Conservation (phyloP, 2,329 filamentous ascomycete genomes). For the Alternaria dauci region DNA sequence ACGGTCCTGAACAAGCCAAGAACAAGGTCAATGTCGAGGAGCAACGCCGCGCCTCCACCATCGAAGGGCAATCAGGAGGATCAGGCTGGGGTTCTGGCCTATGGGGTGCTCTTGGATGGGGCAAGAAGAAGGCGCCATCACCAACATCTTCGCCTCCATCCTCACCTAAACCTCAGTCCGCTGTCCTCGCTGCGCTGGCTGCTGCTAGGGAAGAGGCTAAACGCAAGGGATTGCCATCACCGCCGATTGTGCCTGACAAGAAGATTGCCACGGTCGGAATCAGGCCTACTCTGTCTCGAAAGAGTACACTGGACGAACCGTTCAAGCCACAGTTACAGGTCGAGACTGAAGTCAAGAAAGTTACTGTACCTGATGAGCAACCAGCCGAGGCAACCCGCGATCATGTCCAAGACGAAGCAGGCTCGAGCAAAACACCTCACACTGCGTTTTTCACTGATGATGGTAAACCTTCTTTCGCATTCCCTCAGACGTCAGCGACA, state of each 20-base stretch:
- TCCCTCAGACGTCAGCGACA: neutral
- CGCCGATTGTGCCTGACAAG: slow-evolving; percentile 8
- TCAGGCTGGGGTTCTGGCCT: slow-evolving; percentile 39
- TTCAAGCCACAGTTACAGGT: slow-evolving; percentile 9
- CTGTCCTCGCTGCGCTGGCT: slow-evolving; percentile 18
- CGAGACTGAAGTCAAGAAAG: slow-evolving; percentile 5
- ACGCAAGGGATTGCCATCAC: slow-evolving; percentile 4
- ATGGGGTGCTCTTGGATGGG: slow-evolving; percentile 45
- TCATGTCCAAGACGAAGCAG: neutral
- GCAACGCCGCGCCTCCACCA: slow-evolving; percentile 7
- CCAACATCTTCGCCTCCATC: slow-evolving; percentile 18
- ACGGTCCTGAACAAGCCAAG: slow-evolving; percentile 7
- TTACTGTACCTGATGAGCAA: neutral
- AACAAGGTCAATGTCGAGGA: slow-evolving; percentile 8
- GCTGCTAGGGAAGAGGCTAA: slow-evolving; percentile 15
- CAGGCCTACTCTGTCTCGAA: neutral
- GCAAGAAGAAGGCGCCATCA: slow-evolving; percentile 36
- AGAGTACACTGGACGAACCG: neutral
- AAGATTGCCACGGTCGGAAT: slow-evolving; percentile 11
- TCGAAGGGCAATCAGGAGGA: slow-evolving; percentile 17
- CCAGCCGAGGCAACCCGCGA: neutral
- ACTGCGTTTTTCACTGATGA: slow-evolving; percentile 12
- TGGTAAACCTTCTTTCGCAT: slow-evolving; percentile 10
- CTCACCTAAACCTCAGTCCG: slow-evolving; percentile 17
- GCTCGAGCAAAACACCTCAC: neutral